Conservation (phyloP, 1,139 yeast genomes). For the Yamadazyma dushanensis region DNA sequence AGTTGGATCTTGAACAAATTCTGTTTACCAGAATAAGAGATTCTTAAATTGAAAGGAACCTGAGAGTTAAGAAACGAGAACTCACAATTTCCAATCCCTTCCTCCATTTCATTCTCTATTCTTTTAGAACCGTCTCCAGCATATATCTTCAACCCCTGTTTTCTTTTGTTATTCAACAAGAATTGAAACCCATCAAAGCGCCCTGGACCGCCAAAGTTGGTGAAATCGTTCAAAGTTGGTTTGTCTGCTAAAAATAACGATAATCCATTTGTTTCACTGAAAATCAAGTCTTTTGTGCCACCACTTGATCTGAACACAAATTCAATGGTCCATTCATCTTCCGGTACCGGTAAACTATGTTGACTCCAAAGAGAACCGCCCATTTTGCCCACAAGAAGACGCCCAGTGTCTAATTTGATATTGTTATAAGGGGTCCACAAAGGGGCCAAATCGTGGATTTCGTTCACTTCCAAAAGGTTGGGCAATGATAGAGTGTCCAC, state of each 20-base stretch:
- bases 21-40: slow-evolving; percentile 50
- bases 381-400: slow-evolving; percentile 36
- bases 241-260: slow-evolving; percentile 47
- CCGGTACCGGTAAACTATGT: slow-evolving; percentile 27
- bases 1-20: slow-evolving; percentile 60
- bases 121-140: slow-evolving; percentile 55
- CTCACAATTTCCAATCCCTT: slow-evolving; percentile 56
- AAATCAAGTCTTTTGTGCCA: slow-evolving; percentile 26
- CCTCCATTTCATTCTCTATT: slow-evolving; percentile 23
- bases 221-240: slow-evolving; percentile 22
- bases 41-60: slow-evolving; percentile 67
- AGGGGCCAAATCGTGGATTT: slow-evolving; percentile 22
- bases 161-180: slow-evolving; percentile 47
- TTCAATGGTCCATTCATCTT: slow-evolving; percentile 59
- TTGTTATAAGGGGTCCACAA: slow-evolving; percentile 33
- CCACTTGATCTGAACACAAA: slow-evolving; percentile 62
- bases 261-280: slow-evolving; percentile 42
- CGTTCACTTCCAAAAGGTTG: slow-evolving; percentile 26
- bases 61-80: slow-evolving; percentile 63
- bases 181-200: slow-evolving; percentile 63
- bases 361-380: slow-evolving; percentile 55
- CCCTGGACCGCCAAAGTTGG: slow-evolving; percentile 51
- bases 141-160: slow-evolving; percentile 55
- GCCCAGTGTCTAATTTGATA: slow-evolving; percentile 37
- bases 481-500: slow-evolving; percentile 30